These are phyloP conservation scores for Tetragonia tetragonoides DNA, from an alignment of 148 eudicot species.

Conservation along the genomic window DNA sequence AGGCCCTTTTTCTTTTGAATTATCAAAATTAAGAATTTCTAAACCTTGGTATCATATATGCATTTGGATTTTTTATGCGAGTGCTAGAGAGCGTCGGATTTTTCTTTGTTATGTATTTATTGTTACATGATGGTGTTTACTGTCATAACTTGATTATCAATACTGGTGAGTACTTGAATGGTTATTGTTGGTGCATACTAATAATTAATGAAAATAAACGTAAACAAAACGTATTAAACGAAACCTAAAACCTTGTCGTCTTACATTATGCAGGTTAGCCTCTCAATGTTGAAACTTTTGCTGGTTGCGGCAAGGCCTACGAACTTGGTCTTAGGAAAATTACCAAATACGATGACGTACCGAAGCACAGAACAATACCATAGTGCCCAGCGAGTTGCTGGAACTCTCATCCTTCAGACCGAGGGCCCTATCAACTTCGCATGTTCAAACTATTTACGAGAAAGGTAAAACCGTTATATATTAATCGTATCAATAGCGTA, in stretches of 20 bases:
- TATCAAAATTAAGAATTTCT: no score
- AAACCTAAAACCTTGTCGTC: no score
- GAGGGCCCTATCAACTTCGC: slow-evolving; percentile 57
- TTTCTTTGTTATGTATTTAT: no score
- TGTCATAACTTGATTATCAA: no score
- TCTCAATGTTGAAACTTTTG: slow-evolving; percentile 49
- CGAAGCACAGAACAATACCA: slow-evolving; percentile 54
- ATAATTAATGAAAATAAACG: not conserved
- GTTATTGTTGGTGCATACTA: no score
- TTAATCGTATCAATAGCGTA: not conserved
- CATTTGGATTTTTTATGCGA: no score
- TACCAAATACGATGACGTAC: slow-evolving; percentile 45
- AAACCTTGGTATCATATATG: no score
- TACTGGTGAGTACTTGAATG: no score
- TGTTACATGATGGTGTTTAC: no score
- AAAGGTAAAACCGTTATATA: slow-evolving; percentile 35
- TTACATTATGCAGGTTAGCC: slow-evolving; percentile 28
- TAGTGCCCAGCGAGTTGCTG: slow-evolving; percentile 34
- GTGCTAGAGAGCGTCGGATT: no score
- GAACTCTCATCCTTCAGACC: slow-evolving; percentile 60
- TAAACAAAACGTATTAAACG: slow-evolving; percentile 10
- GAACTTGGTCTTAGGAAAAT: slow-evolving; percentile 49
- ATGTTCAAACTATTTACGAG: slow-evolving; percentile 54
- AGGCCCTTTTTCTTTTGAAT: no score
- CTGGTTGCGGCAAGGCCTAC: slow-evolving; percentile 63